phyloP scores from a whole-genome alignment of 108 stramenopile species.

The Cyclotella baltica region DNA sequence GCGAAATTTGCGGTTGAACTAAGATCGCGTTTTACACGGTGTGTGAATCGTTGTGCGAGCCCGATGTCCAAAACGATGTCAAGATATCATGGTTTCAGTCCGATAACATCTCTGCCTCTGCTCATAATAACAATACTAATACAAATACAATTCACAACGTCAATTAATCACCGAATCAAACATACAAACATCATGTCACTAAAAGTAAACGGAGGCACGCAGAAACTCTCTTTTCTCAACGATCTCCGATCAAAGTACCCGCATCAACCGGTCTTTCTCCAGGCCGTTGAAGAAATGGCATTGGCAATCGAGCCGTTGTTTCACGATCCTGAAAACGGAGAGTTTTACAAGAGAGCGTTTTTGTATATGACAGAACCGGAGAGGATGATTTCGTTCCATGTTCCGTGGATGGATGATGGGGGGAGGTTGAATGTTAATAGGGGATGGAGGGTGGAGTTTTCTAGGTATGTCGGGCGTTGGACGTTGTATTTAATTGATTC shows the following conservation, averaged over 20 bases:
- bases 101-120: not conserved
- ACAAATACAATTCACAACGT: not conserved
- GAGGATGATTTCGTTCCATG: constrained; percentile 74
- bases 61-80: not conserved
- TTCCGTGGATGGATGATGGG: constrained; percentile 64
- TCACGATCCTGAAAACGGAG: constrained; percentile 64
- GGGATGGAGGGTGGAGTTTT: constrained; percentile 89
- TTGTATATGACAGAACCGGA: constrained; percentile 82
- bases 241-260: constrained; percentile 63
- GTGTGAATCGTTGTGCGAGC: no score
- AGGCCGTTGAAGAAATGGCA: constrained; percentile 79
- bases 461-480: constrained; percentile 12
- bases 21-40: no score
- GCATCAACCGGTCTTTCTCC: constrained; percentile 76
- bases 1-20: no score
- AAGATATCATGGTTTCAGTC: not conserved
- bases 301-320: constrained; percentile 66
- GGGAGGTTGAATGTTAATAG: constrained; percentile 48
- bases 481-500: not conserved
- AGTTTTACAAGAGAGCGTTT: constrained; percentile 76
- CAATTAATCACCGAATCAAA: not conserved
- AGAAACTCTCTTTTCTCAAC: constrained; percentile 57
- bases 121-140: not conserved
- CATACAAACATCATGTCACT: constrained; percentile 10
- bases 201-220: not conserved